Evolutionary conservation across 768 basidiomycete genomes (phyloP), one percentile per base, ranked within the genome.

Genomic region (Phanerochaete sordida): DNA sequence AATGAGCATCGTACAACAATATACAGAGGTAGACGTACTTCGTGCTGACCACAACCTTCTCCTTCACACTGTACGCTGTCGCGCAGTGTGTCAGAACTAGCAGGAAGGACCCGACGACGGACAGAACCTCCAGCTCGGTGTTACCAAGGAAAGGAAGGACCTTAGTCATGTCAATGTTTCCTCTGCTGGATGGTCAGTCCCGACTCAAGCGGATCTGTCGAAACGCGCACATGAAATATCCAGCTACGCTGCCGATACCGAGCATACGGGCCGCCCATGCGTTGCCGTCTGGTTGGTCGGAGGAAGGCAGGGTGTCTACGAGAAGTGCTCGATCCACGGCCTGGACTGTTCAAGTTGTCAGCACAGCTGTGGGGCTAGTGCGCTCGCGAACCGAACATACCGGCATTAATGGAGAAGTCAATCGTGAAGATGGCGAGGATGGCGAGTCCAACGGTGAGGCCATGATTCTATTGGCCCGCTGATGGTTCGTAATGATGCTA

Each of bases 241-340:
- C 95, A 1, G 86, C 76, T 0, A 96, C 87, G 57, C 90, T 86
- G 12, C 95, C 95, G 27, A 95, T 67, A 1, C 91, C 92, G 47
- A 90, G 75, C 93, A 97, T 95, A n/a, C 90, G 78, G 0, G 91
- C 93, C 0, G 93, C 95, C 95, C 95, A 98, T 0, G 95, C 95
- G 69, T 95, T 97, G 0, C 91, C 95, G 9, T 82, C 77, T 6
- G 94, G 85, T 71, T 98, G 95, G 26, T 84, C 77, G 1, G 81
- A 70, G 0, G 89, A 76, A 0, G 93, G 88, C 3, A 96, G 72
- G 0, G 83, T 90, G 69, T 98, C 95, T 0, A 98, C 92, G 8
- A 98, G 77, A 11, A 97, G 81, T 0, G 95, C 92, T 50, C 95
- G 90, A 70, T 97, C 93, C 21, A 93, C 84, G 0, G 94, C 92